These are phyloP conservation scores for Sporothrix luriei DNA, from an alignment of 2,329 filamentous ascomycete genomes.

Conservation along the genomic window DNA sequence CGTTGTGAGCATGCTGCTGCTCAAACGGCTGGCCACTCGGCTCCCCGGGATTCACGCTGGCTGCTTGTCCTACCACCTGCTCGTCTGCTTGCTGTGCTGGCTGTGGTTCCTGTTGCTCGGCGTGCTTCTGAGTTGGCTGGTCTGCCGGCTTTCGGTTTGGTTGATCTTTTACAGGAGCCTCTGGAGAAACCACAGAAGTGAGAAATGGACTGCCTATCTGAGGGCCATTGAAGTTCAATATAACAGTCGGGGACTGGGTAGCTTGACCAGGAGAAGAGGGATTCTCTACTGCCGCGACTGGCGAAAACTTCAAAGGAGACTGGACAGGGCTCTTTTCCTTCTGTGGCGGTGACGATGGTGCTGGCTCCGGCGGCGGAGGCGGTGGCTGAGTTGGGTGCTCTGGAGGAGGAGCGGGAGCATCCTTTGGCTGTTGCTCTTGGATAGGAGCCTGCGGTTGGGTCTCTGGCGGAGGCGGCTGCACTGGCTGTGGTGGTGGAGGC, in stretches of 20 bases:
- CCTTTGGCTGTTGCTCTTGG: not conserved
- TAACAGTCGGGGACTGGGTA: not conserved
- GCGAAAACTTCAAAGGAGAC: slow-evolving; percentile 9
- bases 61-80: not conserved
- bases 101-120: not conserved
- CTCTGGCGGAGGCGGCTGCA: not conserved
- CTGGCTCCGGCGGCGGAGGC: not conserved
- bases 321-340: not conserved
- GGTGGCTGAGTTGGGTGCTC: not conserved
- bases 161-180: not conserved
- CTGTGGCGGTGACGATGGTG: not conserved
- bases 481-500: not conserved
- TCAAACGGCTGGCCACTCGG: not conserved
- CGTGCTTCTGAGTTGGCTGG: not conserved
- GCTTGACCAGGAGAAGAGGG: not conserved
- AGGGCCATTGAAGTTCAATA: not conserved
- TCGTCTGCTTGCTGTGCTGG: not conserved
- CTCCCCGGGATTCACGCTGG: not conserved
- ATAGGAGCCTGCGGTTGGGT: not conserved
- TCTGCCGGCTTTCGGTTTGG: not conserved
- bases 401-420: not conserved
- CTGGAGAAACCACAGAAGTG: not conserved
- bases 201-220: not conserved
- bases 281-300: not conserved
- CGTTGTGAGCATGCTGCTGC: not conserved